phyloP scores from a whole-genome alignment of 2,329 filamentous ascomycete species.

The Trichophyton mentagrophytes region DNA sequence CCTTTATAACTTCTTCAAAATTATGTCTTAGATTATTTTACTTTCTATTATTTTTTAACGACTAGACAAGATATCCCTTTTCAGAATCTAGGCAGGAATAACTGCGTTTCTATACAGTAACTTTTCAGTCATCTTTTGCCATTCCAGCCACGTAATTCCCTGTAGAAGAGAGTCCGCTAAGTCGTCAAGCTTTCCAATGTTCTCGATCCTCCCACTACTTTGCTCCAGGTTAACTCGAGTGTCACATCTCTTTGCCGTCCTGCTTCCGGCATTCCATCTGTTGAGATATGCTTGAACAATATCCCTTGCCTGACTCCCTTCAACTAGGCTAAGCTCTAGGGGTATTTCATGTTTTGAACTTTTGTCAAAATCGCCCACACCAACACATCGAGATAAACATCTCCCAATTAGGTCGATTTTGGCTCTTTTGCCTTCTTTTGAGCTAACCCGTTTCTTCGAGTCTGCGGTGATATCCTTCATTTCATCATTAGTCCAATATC shows the following conservation, averaged over 20 bases:
- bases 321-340: slow-evolving; percentile 18
- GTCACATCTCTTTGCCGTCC: not conserved
- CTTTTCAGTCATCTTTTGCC: slow-evolving; percentile 41
- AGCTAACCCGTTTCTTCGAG: slow-evolving; percentile 14
- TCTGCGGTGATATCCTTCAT: slow-evolving; percentile 7
- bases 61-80: not conserved
- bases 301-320: slow-evolving; percentile 13
- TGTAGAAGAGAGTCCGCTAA: slow-evolving; percentile 68
- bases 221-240: not conserved
- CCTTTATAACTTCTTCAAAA: not conserved
- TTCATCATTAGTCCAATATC: slow-evolving; percentile 40
- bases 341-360: slow-evolving; percentile 3
- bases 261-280: slow-evolving; percentile 18
- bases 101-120: slow-evolving; percentile 17
- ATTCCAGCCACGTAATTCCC: slow-evolving; percentile 62
- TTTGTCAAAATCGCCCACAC: not conserved
- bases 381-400: slow-evolving; percentile 34
- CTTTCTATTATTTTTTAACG: not conserved
- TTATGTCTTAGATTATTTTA: not conserved
- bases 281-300: slow-evolving; percentile 21
- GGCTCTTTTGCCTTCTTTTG: slow-evolving; percentile 31
- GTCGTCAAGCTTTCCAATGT: slow-evolving; percentile 59
- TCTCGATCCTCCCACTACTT: not conserved
- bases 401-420: slow-evolving; percentile 51
- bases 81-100: not conserved